phyloP scores from a whole-genome alignment of 768 basidiomycete species.

The Macrocybe gigantea region DNA sequence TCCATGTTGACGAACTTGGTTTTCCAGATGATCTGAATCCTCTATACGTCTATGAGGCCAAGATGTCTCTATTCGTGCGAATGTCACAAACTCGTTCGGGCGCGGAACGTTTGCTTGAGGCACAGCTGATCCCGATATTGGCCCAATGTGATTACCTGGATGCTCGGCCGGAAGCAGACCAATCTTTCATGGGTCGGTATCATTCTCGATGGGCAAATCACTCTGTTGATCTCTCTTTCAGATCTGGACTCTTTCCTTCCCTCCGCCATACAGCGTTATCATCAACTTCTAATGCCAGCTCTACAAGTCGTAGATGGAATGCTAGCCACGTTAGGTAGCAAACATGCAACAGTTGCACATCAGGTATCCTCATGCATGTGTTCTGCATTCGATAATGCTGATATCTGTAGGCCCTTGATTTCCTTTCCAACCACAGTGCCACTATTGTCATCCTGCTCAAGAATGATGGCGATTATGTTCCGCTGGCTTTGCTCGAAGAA shows the following conservation, averaged over 20 bases:
- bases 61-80: slow-evolving; percentile 84
- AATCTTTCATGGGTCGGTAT: slow-evolving; percentile 70
- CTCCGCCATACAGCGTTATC: slow-evolving; percentile 82
- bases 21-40: slow-evolving; percentile 78
- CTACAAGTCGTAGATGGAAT: slow-evolving; percentile 77
- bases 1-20: background rate
- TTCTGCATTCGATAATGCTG: background rate
- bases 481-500: slow-evolving; percentile 69
- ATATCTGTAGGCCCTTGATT: slow-evolving; percentile 59
- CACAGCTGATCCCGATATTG: slow-evolving; percentile 66
- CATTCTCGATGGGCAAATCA: background rate
- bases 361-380: slow-evolving; percentile 41
- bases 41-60: slow-evolving; percentile 91
- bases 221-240: slow-evolving; percentile 20
- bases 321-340: slow-evolving; percentile 68
- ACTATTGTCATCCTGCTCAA: slow-evolving; percentile 80
- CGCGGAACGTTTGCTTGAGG: slow-evolving; percentile 79
- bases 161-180: slow-evolving; percentile 76
- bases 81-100: slow-evolving; percentile 80
- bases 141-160: slow-evolving; percentile 86
- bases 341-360: slow-evolving; percentile 59
- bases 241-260: slow-evolving; percentile 87
- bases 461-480: slow-evolving; percentile 58
- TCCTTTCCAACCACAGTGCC: slow-evolving; percentile 77
- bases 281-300: slow-evolving; percentile 84